Base-by-base conservation (phyloP, 139 green algal genomes). In the Auxenochlorella pyrenoidosa region DNA sequence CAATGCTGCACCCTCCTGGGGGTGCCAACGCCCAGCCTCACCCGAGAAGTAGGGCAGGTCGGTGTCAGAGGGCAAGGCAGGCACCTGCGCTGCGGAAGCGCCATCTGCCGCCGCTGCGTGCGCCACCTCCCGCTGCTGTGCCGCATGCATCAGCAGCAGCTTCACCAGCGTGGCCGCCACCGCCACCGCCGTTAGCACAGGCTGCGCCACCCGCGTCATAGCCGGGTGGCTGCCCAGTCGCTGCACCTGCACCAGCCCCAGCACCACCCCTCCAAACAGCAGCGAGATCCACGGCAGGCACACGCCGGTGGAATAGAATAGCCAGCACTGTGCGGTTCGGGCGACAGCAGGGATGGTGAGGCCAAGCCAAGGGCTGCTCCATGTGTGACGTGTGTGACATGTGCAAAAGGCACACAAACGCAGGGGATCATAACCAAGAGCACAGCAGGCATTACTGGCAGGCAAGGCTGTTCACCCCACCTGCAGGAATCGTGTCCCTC, bases 221-320 rank as follows among this genome's bases (percentile, higher is more conserved):
- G 30, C 71, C 3, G 36, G 71, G 40, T 87, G 83, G 38, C 47
- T 24, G 30, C 83, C 83, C 47, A 87, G 72, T 36, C 71, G 51
- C 72, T 87, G 83, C 15, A 82, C 60, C 40, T 87, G 83, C 15
- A 34, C 71, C 26, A 87, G 51, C 1, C 36, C 51, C 70, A 87
- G 71, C 44, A 87, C 83, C 6, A 72, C 40, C 3, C 43, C 5
- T 2, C 43, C 83, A 30, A 87, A 87, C 12, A 82, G n/a, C 34
- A 87, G 70, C 26, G 32, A 60, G 83, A 87, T 87, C 72, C 51
- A 82, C 26, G 83, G 83, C 51, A 87, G 72, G 72, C 83, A 87
- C 36, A 87, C 83, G n/a, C 28, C 38, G 28, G 75, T 83, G 36
- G 71, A 44, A 44, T 43, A 47, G 28, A 87, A 87, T 54, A 87